phyloP scores from a whole-genome alignment of 306 rosid genomes.

The Comarum palustre region DNA sequence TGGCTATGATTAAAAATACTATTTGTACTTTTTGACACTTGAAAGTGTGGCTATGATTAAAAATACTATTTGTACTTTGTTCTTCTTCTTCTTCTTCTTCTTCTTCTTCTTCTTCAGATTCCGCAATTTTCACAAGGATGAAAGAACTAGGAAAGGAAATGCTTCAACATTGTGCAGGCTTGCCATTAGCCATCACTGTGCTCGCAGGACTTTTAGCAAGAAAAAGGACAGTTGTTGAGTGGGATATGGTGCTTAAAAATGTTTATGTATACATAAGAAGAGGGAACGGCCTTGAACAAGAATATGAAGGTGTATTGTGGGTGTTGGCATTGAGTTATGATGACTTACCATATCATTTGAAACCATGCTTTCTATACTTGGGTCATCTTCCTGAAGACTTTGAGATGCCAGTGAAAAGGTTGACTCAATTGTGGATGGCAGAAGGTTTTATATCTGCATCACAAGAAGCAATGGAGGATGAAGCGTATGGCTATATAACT shows the following conservation, averaged over 20 bases:
- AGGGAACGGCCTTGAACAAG: constrained; percentile 28
- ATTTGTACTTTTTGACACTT: too few relatives aligned
- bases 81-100: neutral
- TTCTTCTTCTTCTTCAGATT: too few relatives aligned
- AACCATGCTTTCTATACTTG: constrained; percentile 50
- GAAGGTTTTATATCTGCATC: constrained; percentile 8
- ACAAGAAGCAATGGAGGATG: constrained; percentile 34
- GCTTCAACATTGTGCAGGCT: neutral
- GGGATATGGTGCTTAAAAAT: constrained; percentile 31
- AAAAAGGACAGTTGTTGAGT: neutral
- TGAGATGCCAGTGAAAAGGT: constrained; percentile 34
- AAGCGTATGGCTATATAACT: constrained; percentile 37
- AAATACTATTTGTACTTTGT: neutral
- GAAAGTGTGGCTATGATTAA: neutral
- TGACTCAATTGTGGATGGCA: constrained; percentile 44
- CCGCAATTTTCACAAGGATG: neutral
- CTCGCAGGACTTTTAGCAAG: constrained; percentile 9
- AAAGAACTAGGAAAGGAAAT: neutral
- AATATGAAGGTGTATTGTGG: constrained; percentile 8
- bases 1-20: too few relatives aligned
- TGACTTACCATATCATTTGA: constrained; percentile 43
- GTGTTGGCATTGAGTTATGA: constrained; percentile 45
- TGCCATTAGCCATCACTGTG: constrained; percentile 13
- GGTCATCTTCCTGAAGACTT: constrained; percentile 46
- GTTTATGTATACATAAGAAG: constrained; percentile 21